A percentile compares a stretch with the other conserved stretches of the same genome.
phyloP scores from a whole-genome alignment of 139 green algal species.

The Tetradesmus lagerheimii region DNA sequence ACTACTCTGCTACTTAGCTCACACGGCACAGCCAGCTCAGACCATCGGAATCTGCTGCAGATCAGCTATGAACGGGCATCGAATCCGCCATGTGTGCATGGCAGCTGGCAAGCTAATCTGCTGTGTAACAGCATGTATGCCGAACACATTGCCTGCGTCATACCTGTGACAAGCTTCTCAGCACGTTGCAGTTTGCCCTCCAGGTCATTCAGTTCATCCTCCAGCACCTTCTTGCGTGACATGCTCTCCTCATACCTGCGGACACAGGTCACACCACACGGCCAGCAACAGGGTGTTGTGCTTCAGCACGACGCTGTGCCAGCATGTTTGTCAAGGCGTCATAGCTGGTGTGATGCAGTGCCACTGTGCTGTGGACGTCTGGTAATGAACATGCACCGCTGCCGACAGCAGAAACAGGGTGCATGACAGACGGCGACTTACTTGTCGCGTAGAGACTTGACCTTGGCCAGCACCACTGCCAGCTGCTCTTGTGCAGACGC shows the following conservation, averaged over 20 bases:
- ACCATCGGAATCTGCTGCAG: no score
- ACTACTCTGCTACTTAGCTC: no score
- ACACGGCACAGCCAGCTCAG: no score
- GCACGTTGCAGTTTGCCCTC: conserved; percentile 85
- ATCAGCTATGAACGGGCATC: no score
- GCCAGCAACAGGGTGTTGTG: not conserved
- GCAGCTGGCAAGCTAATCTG: not conserved
- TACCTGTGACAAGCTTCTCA: conserved; percentile 88
- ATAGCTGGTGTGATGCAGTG: not conserved
- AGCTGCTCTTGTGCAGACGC: conserved; percentile 73
- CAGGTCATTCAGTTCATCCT: conserved; percentile 81
- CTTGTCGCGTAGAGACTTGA: conserved; percentile 72
- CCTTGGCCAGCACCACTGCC: conserved; percentile 82
- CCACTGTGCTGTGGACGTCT: not conserved
- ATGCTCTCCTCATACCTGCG: conserved; percentile 90
- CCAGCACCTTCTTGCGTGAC: conserved; percentile 85
- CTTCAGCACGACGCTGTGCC: not conserved
- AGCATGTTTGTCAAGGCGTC: not conserved
- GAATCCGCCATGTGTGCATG: not conserved
- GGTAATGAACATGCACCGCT: not conserved
- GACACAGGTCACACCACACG: not conserved
- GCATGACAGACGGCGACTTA: not conserved
- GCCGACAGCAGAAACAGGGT: not conserved
- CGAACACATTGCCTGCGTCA: conserved; percentile 47
- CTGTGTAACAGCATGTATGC: not conserved